phyloP scores from a whole-genome alignment of 139 green algal genomes.

The Spirogloea muscicola region DNA sequence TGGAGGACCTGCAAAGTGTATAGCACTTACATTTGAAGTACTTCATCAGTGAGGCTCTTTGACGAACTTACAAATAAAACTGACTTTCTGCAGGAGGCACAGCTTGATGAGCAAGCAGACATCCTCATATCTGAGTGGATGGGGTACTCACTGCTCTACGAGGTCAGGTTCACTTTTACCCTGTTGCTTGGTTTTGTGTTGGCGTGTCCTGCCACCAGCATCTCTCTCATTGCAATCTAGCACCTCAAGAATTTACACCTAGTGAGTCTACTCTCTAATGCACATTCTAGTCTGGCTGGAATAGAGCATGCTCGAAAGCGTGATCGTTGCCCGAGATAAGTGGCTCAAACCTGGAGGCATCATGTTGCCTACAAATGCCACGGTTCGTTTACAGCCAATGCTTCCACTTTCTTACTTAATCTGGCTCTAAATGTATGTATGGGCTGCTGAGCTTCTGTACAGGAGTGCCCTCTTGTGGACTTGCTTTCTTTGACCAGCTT shows the following conservation, averaged over 20 bases:
- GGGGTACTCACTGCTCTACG: slow-evolving; percentile 86
- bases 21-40: no score
- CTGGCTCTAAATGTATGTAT: no score
- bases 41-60: no score
- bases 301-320: slow-evolving; percentile 86
- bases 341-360: slow-evolving; percentile 83
- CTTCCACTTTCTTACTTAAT: no score
- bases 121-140: slow-evolving; percentile 78
- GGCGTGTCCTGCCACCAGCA: background rate
- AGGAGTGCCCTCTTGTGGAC: no score
- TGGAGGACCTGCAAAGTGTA: no score
- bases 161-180: slow-evolving; percentile 46
- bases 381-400: slow-evolving; percentile 52
- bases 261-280: background rate
- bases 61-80: no score
- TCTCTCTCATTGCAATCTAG: background rate
- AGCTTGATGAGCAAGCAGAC: slow-evolving; percentile 67
- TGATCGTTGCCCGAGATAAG: slow-evolving; percentile 78
- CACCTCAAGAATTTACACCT: background rate
- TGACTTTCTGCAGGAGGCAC: slow-evolving; percentile 67
- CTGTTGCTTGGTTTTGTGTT: background rate
- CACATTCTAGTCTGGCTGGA: background rate
- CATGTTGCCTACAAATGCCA: slow-evolving; percentile 73
- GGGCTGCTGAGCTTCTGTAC: no score
- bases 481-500: no score